A percentile compares a stretch with the other conserved stretches of the same genome.
phyloP scores from a whole-genome alignment of 208 protist genomes.

The Crithidia sp. region DNA sequence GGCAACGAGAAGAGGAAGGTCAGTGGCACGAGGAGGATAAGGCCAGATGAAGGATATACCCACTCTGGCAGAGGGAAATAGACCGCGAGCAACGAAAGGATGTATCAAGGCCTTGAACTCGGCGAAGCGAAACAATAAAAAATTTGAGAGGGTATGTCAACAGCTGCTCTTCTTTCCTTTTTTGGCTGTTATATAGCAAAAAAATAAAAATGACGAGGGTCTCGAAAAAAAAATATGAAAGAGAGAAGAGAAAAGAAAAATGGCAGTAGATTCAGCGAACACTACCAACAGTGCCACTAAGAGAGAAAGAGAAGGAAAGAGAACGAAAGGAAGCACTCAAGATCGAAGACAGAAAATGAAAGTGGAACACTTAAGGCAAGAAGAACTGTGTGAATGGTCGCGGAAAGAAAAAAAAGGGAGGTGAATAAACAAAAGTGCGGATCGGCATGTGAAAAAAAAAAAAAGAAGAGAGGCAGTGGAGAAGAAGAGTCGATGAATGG shows the following conservation, averaged over 20 bases:
- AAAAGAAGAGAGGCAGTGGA: neutral
- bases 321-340: neutral
- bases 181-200: neutral
- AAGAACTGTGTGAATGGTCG: neutral
- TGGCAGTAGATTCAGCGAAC: too few species aligned
- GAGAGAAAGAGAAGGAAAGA: neutral
- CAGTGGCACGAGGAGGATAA: too few species aligned
- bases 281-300: too few species aligned
- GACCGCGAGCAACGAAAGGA: too few species aligned
- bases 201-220: constrained; percentile 1
- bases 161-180: too few species aligned
- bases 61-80: too few species aligned
- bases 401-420: constrained; percentile 1
- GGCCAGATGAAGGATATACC: too few species aligned
- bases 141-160: too few species aligned
- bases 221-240: constrained; percentile 10
- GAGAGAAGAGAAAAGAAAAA: neutral
- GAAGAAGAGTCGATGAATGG: neutral
- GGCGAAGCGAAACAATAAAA: too few species aligned
- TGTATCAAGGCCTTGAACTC: too few species aligned
- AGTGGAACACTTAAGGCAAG: neutral
- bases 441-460: constrained; percentile 3
- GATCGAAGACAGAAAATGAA: neutral
- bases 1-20: too few species aligned
- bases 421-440: neutral